Conservation (phyloP, 2,329 filamentous ascomycete genomes). For the Aspergillus aculeatinus region DNA sequence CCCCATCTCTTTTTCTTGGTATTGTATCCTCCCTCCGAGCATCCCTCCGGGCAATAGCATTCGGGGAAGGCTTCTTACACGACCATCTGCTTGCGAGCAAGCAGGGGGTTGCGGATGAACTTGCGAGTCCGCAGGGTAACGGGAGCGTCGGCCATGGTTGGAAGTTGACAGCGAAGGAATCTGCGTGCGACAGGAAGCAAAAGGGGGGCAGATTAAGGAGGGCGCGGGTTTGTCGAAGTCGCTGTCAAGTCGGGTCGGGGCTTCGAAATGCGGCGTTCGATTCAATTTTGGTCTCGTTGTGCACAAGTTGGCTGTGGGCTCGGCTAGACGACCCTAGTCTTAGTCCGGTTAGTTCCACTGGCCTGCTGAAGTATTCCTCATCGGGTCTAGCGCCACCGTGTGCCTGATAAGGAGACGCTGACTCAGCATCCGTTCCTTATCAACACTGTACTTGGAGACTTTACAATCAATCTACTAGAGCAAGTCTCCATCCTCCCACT, state of each 20-base stretch:
- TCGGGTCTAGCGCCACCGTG: not conserved
- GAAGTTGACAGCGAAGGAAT: constrained; percentile 42
- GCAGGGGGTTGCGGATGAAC: constrained; percentile 99
- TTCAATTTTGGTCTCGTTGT: constrained; percentile 31
- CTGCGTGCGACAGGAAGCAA: constrained; percentile 29
- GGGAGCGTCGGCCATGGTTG: constrained; percentile 80
- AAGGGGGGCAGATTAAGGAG: constrained; percentile 24
- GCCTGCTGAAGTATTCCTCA: not conserved
- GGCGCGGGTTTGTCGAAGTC: constrained; percentile 28
- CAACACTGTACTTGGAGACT: not conserved
- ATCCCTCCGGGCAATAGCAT: constrained; percentile 13
- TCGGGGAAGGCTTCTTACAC: constrained; percentile 74
- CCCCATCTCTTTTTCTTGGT: not conserved
- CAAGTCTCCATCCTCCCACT: not conserved
- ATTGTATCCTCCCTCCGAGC: not conserved
- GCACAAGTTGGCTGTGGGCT: constrained; percentile 37
- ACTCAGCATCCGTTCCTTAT: not conserved
- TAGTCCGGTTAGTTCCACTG: constrained; percentile 7
- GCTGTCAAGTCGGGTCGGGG: constrained; percentile 33
- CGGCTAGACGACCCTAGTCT: constrained; percentile 43
- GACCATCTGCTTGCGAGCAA: constrained; percentile 99
- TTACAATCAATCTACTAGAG: not conserved
- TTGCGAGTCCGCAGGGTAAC: constrained; percentile 96
- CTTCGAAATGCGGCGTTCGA: constrained; percentile 26
- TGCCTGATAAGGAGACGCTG: not conserved